Evolutionary conservation across 1,139 yeast species (phyloP).

Genomic region (Geotrichum bryndzae): DNA sequence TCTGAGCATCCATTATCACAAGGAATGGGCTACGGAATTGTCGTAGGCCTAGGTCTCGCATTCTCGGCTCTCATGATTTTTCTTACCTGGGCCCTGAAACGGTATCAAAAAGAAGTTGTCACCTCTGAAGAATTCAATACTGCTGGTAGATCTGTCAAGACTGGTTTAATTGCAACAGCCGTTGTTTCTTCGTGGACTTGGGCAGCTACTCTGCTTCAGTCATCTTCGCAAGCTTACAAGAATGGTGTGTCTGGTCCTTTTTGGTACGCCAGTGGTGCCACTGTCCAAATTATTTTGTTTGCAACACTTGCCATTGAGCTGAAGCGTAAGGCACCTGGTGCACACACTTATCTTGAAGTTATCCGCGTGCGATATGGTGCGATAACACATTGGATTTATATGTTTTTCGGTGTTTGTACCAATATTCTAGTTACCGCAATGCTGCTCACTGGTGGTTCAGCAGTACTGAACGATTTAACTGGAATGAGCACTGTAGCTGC

Average conservation of each 20-base stretch:
- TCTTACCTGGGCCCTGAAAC: slow-evolving; percentile 60
- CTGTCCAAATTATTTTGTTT: slow-evolving; percentile 65
- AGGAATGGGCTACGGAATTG: slow-evolving; percentile 89
- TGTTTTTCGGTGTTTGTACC: slow-evolving; percentile 79
- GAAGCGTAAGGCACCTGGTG: slow-evolving; percentile 65
- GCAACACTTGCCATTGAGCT: slow-evolving; percentile 70
- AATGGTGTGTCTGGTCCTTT: slow-evolving; percentile 74
- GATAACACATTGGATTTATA: slow-evolving; percentile 58
- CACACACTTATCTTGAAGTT: slow-evolving; percentile 71
- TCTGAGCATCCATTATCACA: slow-evolving; percentile 44
- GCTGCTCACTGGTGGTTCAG: slow-evolving; percentile 82
- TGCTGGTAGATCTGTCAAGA: slow-evolving; percentile 76
- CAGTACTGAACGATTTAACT: slow-evolving; percentile 67
- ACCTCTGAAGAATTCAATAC: slow-evolving; percentile 88
- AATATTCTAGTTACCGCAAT: slow-evolving; percentile 82
- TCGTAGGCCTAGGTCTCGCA: slow-evolving; percentile 78
- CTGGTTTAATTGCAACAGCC: slow-evolving; percentile 77
- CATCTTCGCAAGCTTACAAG: slow-evolving; percentile 70
- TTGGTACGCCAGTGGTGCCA: slow-evolving; percentile 72
- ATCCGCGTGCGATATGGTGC: slow-evolving; percentile 66
- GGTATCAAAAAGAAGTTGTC: slow-evolving; percentile 74
- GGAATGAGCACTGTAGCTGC: slow-evolving; percentile 83
- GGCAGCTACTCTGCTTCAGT: slow-evolving; percentile 79
- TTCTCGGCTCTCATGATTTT: slow-evolving; percentile 75
- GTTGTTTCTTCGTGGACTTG: slow-evolving; percentile 93